phyloP scores from a whole-genome alignment of 2,329 filamentous ascomycete species.

The Colletotrichum sp. region DNA sequence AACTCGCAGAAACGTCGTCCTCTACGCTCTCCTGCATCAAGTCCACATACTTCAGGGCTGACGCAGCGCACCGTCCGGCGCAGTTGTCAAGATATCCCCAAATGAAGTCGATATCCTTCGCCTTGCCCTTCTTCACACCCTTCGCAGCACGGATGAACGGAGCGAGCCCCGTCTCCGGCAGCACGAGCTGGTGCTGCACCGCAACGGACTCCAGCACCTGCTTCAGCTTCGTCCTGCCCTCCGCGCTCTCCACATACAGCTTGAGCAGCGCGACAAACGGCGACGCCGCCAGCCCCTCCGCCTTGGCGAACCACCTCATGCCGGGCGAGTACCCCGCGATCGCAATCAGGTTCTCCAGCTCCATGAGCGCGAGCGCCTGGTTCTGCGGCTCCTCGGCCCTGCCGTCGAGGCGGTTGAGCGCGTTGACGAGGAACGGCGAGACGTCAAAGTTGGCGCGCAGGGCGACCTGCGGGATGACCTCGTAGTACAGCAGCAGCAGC shows the following conservation, averaged over 20 bases:
- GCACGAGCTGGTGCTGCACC: constrained; percentile 70
- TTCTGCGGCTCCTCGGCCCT: constrained; percentile 53
- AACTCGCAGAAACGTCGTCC: constrained; percentile 51
- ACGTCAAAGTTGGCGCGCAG: constrained; percentile 89
- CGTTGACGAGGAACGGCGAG: constrained; percentile 74
- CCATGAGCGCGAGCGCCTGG: constrained; percentile 66
- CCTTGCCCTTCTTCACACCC: constrained; percentile 25
- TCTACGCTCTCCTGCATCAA: constrained; percentile 58
- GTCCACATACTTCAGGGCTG: constrained; percentile 85
- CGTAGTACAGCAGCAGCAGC: constrained; percentile 83
- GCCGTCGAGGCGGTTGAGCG: constrained; percentile 66
- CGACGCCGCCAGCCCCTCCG: constrained; percentile 65
- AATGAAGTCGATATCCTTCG: constrained; percentile 45
- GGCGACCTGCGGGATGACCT: constrained; percentile 78
- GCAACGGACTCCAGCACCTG: constrained; percentile 65
- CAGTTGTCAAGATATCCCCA: constrained; percentile 85
- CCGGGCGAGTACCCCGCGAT: constrained; percentile 82
- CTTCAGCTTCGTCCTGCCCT: constrained; percentile 13
- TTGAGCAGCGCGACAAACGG: constrained; percentile 76
- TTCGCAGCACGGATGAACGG: constrained; percentile 48
- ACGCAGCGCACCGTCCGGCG: constrained; percentile 73
- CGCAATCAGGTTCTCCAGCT: constrained; percentile 80
- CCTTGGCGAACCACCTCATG: constrained; percentile 90
- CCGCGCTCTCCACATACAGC: constrained; percentile 29
- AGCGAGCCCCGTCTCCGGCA: constrained; percentile 51